These are phyloP conservation scores for Xylaria hypoxylon DNA, from an alignment of 2,329 filamentous ascomycete species.

Conservation along the genomic window DNA sequence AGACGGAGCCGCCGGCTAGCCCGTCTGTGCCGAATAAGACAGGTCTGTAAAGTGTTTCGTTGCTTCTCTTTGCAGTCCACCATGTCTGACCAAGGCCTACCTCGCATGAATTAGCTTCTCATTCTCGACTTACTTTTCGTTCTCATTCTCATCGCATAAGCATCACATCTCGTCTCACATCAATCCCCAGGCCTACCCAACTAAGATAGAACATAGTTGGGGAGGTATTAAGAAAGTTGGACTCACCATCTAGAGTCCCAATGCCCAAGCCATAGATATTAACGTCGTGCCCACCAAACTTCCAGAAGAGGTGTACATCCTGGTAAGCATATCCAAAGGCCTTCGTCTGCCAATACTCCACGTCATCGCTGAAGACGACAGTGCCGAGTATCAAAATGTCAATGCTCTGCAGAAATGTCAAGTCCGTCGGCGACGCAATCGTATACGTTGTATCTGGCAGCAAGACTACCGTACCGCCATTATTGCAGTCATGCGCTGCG, in stretches of 20 bases:
- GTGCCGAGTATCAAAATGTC: conserved; percentile 63
- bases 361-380: conserved; percentile 69
- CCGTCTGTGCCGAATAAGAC: conserved; percentile 71
- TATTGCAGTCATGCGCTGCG: conserved; percentile 54
- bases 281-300: conserved; percentile 73
- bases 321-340: conserved; percentile 72
- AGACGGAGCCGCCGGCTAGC: conserved; percentile 66
- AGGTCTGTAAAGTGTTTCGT: conserved; percentile 69
- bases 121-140: not conserved
- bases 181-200: not conserved
- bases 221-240: not conserved
- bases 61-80: conserved; percentile 71
- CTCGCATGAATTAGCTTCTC: not conserved
- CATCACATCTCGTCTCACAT: not conserved
- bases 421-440: conserved; percentile 70
- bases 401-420: conserved; percentile 70
- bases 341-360: conserved; percentile 73
- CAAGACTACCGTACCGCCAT: conserved; percentile 70
- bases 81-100: conserved; percentile 67
- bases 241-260: conserved; percentile 49
- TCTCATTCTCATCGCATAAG: no score
- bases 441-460: conserved; percentile 65
- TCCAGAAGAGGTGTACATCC: conserved; percentile 74
- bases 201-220: no score
- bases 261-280: conserved; percentile 67